A percentile compares a stretch with the other conserved stretches of the same genome.
Evolutionary conservation across 257 asterid genomes (phyloP).

Genomic region (Solanum peruvianum): DNA sequence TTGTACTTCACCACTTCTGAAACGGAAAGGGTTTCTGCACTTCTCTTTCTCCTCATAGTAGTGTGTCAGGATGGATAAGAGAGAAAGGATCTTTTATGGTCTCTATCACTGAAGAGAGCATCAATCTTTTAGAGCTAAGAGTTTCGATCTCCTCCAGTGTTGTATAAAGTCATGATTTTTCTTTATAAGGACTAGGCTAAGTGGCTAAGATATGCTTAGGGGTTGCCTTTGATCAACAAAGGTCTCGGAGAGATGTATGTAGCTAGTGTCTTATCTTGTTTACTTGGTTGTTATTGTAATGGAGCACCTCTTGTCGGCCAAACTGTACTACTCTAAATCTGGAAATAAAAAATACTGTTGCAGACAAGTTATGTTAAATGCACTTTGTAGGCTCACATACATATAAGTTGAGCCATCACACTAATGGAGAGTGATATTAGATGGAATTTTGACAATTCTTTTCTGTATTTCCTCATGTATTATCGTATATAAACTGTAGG

Average conservation of each 20-base stretch:
- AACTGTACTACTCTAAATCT: not conserved
- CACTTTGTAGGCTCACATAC: not conserved
- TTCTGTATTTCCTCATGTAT: not conserved
- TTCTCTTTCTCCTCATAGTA: not conserved
- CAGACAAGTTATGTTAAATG: not conserved
- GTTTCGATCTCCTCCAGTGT: not conserved
- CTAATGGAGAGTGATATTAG: not conserved
- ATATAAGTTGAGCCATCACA: not conserved
- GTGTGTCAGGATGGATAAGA: not conserved
- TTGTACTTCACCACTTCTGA: not conserved
- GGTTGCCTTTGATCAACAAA: not conserved
- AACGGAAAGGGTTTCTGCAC: not conserved
- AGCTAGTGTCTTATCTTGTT: not conserved
- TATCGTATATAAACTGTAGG: slow-evolving; percentile 25
- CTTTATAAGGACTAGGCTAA: not conserved
- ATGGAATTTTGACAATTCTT: not conserved
- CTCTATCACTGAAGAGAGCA: not conserved
- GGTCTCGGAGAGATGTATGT: not conserved
- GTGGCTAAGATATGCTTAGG: not conserved
- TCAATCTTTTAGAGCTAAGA: not conserved
- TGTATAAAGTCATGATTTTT: not conserved
- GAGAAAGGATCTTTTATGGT: not conserved
- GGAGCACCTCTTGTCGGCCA: not conserved
- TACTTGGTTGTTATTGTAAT: not conserved
- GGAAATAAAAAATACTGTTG: not conserved